Base-by-base conservation (phyloP, 2,329 filamentous ascomycete species). In the Phialemoniopsis sp. region DNA sequence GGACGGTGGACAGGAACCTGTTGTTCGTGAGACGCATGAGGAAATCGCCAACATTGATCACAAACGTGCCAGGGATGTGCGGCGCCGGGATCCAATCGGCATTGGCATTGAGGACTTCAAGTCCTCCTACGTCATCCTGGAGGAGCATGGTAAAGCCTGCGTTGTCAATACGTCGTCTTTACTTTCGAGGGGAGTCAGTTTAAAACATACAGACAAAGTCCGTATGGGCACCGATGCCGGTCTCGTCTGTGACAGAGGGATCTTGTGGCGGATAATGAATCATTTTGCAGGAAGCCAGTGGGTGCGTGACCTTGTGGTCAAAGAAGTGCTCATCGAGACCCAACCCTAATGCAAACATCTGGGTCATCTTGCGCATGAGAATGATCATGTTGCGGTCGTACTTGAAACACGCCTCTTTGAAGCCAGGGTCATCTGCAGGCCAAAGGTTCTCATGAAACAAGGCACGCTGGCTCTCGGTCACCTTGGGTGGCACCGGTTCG, bases 21-120 rank as follows among this genome's bases (percentile, higher is more conserved):
- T 48, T 45, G 36, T 50, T 50, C 14, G 47, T 48, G 6, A 50
- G 36, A 4, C 47, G 43, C 42, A 45, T 42, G 29, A 50, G 29
- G 13, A 50, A 50, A 26, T 50, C 47, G 39, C 44, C 47, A 45
- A 50, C 46, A 38, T 50, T 50, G 37, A 50, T 41, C 3, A 50
- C 47, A 30, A 50, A 45, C 7, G 47, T 48, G 32, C 41, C 44
- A 13, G 38, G 42, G 19, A 41, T 30, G 10, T 40, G 42, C 16
- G 31, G 29, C 6, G 39, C 42, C 13, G 38, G 38, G 26, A 47
- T 35, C 36, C 36, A 47, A 8, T 38, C 28, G 17, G 40, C 44
- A n/a, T 14, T 17, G 34, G 41, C 41, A 26, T 36, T 40, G 13
- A 49, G 39, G 3, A 47, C 40, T 14, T 49, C 40, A 3, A 49